phyloP scores from a whole-genome alignment of 2,329 filamentous ascomycete genomes.

The Phialophora tarda region DNA sequence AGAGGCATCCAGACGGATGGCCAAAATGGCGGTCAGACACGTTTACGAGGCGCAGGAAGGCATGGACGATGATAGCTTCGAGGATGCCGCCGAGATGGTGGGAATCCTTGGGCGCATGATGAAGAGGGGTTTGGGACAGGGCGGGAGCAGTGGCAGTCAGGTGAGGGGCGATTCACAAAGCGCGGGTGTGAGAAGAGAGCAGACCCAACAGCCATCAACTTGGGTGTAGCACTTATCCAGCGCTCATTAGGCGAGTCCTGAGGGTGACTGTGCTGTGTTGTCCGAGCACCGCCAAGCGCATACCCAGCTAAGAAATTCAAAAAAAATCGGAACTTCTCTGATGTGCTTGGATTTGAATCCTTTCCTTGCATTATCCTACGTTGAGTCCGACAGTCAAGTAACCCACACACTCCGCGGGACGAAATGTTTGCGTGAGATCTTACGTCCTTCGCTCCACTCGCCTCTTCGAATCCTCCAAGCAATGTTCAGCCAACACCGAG shows the following conservation, averaged over 20 bases:
- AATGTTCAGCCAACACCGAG: too few species aligned
- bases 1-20: constrained; percentile 75
- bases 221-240: constrained; percentile 25
- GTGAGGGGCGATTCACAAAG: constrained; percentile 12
- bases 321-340: neutral
- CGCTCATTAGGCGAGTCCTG: neutral
- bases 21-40: constrained; percentile 82
- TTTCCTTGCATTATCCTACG: neutral
- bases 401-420: neutral
- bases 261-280: neutral
- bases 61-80: constrained; percentile 94
- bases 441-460: too few species aligned
- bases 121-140: constrained; percentile 67
- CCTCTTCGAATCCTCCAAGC: too few species aligned
- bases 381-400: neutral
- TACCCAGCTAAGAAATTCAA: neutral
- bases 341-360: neutral
- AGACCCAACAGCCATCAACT: constrained; percentile 29
- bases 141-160: constrained; percentile 34
- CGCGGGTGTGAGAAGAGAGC: constrained; percentile 11
- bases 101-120: constrained; percentile 86
- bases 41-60: constrained; percentile 90
- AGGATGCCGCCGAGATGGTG: constrained; percentile 87
- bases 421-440: too few species aligned
- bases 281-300: neutral